phyloP scores from a whole-genome alignment of 495 filamentous ascomycete genomes.

The Clavariopsis aquatica region DNA sequence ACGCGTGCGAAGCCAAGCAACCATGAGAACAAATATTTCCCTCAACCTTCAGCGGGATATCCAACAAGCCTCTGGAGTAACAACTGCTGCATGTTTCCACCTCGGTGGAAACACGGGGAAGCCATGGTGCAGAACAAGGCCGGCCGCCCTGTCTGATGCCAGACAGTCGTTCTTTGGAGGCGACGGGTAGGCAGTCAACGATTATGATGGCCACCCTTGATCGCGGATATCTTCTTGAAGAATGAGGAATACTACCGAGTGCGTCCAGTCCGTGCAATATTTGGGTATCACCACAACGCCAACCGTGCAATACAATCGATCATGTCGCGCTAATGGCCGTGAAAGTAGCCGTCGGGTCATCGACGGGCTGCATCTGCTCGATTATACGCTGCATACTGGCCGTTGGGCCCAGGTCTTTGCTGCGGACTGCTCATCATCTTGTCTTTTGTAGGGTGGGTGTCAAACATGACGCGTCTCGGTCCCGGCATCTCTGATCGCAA shows the following conservation, averaged over 20 bases:
- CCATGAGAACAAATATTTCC: not conserved
- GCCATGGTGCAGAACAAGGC: too few species aligned
- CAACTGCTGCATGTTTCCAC: too few species aligned
- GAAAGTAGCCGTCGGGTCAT: not conserved
- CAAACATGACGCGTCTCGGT: conserved; percentile 37
- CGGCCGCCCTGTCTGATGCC: too few species aligned
- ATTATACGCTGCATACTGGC: conserved; percentile 3
- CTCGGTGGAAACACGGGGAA: too few species aligned
- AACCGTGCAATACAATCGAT: conserved; percentile 22
- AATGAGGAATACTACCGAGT: not conserved
- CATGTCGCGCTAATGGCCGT: not conserved
- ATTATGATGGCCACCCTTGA: too few species aligned
- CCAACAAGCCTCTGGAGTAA: too few species aligned
- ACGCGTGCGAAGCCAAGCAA: not conserved
- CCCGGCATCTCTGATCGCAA: conserved; percentile 26
- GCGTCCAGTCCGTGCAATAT: conserved; percentile 8
- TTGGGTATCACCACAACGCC: conserved; percentile 37
- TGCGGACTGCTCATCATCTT: not conserved
- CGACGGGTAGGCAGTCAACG: too few species aligned
- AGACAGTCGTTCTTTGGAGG: too few species aligned
- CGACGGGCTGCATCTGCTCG: conserved; percentile 8
- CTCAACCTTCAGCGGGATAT: not conserved
- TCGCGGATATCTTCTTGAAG: too few species aligned
- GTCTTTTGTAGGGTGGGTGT: conserved; percentile 14
- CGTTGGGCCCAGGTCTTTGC: not conserved